A percentile compares a stretch with the other conserved stretches of the same genome.
phyloP scores from a whole-genome alignment of 106 monocot genomes.

The Xerophyta viscosa region DNA sequence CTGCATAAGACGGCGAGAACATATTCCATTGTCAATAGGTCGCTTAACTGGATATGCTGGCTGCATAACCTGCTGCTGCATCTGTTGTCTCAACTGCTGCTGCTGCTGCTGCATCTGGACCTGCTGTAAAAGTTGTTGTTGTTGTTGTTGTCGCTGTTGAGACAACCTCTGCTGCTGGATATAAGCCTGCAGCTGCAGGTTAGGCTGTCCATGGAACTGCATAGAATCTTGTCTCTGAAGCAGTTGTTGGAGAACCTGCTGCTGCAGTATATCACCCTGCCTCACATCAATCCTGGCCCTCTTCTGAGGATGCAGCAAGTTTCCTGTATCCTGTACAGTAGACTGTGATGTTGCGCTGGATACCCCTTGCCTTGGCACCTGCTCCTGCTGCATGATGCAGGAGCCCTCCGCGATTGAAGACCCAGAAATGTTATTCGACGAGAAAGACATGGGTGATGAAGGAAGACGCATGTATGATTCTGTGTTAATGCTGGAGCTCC shows the following conservation, averaged over 20 bases:
- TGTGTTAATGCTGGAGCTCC: conserved; percentile 68
- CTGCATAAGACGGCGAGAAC: conserved; percentile 78
- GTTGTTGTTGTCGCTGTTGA: conserved; percentile 56
- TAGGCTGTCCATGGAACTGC: conserved; percentile 44
- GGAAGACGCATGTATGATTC: conserved; percentile 70
- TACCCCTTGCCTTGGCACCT: conserved; percentile 42
- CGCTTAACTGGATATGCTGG: conserved; percentile 24
- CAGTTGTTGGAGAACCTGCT: conserved; percentile 60
- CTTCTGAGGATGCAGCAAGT: conserved; percentile 40
- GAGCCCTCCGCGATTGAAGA: conserved; percentile 67
- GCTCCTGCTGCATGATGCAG: conserved; percentile 70
- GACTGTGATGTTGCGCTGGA: conserved; percentile 48
- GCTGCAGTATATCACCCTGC: conserved; percentile 57
- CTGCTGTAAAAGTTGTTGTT: conserved; percentile 59
- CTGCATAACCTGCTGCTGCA: conserved; percentile 48
- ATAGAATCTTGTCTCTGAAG: conserved; percentile 57
- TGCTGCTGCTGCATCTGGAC: conserved; percentile 47
- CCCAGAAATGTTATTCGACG: conserved; percentile 73
- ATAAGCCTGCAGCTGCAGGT: conserved; percentile 65
- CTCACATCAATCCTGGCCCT: conserved; percentile 55
- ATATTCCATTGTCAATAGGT: conserved; percentile 56
- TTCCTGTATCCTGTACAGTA: conserved; percentile 33
- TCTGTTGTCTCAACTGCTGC: conserved; percentile 40
- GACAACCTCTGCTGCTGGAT: conserved; percentile 68
- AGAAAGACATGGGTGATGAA: conserved; percentile 88